These are phyloP conservation scores for Daldinia sp. DNA, from an alignment of 2,329 filamentous ascomycete genomes.

Conservation along the genomic window DNA sequence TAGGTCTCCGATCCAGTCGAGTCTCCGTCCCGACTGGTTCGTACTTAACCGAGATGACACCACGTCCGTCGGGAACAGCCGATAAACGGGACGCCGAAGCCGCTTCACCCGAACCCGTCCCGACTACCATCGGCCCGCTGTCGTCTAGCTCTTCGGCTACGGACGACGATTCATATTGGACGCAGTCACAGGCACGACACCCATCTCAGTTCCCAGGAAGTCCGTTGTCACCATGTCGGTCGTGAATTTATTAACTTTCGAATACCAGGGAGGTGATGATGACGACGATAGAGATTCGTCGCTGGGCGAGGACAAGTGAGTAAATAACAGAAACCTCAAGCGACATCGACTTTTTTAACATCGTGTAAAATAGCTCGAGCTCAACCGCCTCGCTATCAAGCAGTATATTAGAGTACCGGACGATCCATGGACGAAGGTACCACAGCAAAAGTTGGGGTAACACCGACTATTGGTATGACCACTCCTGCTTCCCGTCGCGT, in stretches of 20 bases:
- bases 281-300: slow-evolving; percentile 26
- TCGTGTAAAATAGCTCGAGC: slow-evolving; percentile 5
- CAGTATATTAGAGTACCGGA: slow-evolving; percentile 32
- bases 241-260: slow-evolving; percentile 1
- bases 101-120: slow-evolving; percentile 3
- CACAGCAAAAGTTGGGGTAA: slow-evolving; percentile 16
- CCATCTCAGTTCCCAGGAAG: neutral
- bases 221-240: neutral
- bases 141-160: slow-evolving; percentile 2
- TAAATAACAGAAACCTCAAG: neutral
- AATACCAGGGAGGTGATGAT: slow-evolving; percentile 11
- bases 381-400: slow-evolving; percentile 25
- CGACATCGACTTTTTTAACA: neutral
- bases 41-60: slow-evolving; percentile 7
- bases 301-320: slow-evolving; percentile 29
- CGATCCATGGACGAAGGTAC: slow-evolving; percentile 30
- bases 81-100: slow-evolving; percentile 11
- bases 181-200: slow-evolving; percentile 16
- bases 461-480: slow-evolving; percentile 29
- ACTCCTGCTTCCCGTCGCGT: neutral
- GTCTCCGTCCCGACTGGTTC: neutral
- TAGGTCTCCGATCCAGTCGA: slow-evolving; percentile 8
- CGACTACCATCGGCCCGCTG: neutral
- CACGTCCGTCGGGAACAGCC: slow-evolving; percentile 5
- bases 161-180: slow-evolving; percentile 7